Evolutionary conservation across 2,329 filamentous ascomycete genomes (phyloP).

Genomic region (Colletotrichum sp.): DNA sequence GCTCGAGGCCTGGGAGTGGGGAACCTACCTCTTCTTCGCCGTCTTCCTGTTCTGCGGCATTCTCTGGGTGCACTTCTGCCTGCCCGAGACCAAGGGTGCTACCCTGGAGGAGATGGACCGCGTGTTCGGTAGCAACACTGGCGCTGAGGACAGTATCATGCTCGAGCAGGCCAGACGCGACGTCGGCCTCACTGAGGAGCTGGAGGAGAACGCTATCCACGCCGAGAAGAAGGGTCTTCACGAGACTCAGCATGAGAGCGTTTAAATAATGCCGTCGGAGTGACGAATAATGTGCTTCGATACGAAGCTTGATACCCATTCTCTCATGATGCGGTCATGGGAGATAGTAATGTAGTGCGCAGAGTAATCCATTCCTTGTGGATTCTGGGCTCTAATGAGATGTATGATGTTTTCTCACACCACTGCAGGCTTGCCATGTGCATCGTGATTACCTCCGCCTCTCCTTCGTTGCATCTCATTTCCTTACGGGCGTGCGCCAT

Average conservation of each 20-base stretch:
- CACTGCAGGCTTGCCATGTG: background rate
- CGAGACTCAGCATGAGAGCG: background rate
- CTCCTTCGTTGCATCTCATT: background rate
- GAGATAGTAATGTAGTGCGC: background rate
- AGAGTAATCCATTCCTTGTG: background rate
- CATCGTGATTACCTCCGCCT: background rate
- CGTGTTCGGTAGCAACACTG: slow-evolving; percentile 49
- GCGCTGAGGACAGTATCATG: slow-evolving; percentile 28
- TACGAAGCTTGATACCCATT: background rate
- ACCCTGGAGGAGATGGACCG: slow-evolving; percentile 61
- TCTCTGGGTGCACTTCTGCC: slow-evolving; percentile 53
- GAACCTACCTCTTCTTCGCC: slow-evolving; percentile 64
- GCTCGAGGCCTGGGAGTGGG: slow-evolving; percentile 46
- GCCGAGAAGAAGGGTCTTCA: slow-evolving; percentile 23
- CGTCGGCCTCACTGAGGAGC: slow-evolving; percentile 23
- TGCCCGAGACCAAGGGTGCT: slow-evolving; percentile 61
- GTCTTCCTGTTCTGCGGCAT: slow-evolving; percentile 50
- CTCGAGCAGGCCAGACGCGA: slow-evolving; percentile 27
- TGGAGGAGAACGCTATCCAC: slow-evolving; percentile 14
- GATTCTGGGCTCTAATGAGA: background rate
- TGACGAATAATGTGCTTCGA: background rate
- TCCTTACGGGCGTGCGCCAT: accelerated
- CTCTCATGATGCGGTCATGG: background rate
- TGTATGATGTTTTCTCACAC: background rate
- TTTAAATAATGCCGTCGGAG: background rate